phyloP scores from a whole-genome alignment of 75 land plant genomes.

The Selaginella tamariscina region DNA sequence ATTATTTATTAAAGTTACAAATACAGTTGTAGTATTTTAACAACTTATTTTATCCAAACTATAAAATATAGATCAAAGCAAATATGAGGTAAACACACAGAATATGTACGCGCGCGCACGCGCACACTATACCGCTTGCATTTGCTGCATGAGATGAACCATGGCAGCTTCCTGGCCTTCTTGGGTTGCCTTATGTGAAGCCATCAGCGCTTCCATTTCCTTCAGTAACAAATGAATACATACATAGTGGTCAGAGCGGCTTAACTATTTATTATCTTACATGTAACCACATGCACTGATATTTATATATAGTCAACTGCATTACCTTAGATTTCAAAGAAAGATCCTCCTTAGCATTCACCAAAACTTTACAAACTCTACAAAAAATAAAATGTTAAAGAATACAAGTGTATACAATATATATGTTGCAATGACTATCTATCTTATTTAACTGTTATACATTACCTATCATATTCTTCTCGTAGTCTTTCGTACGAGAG shows the following conservation, averaged over 20 bases:
- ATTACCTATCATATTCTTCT: conserved; percentile 17
- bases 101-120: no score
- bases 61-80: no score
- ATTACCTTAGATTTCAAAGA: background rate
- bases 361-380: conserved; percentile 16
- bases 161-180: conserved; percentile 1
- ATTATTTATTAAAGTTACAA: no score
- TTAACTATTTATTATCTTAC: background rate
- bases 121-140: background rate
- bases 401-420: background rate
- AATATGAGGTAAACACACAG: no score
- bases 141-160: background rate
- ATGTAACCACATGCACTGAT: no score
- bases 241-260: background rate
- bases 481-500: conserved; percentile 7
- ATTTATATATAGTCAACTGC: no score
- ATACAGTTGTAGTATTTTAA: no score
- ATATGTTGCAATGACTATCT: background rate
- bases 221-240: background rate
- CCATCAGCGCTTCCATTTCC: background rate
- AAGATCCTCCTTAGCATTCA: background rate
- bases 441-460: background rate
- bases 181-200: background rate
- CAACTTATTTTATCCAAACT: no score
- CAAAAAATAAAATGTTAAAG: background rate